phyloP scores from a whole-genome alignment of 2,329 filamentous ascomycete genomes.

The Diaporthe australafricana region DNA sequence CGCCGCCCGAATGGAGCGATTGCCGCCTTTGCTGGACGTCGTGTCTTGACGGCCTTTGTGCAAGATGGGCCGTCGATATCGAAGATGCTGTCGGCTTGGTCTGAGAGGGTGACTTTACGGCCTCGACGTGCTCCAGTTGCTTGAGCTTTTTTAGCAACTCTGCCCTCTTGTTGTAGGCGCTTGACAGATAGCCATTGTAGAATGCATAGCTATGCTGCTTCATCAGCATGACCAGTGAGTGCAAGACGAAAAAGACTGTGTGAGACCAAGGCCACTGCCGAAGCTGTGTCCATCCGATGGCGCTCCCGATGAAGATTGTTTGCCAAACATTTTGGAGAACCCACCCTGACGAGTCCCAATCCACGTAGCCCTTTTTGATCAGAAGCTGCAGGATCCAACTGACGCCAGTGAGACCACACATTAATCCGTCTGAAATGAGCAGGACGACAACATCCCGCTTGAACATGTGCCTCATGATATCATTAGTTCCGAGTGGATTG shows the following conservation, averaged over 20 bases:
- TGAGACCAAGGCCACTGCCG: conserved; percentile 88
- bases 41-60: conserved; percentile 53
- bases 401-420: conserved; percentile 75
- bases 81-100: conserved; percentile 55
- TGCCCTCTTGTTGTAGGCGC: conserved; percentile 63
- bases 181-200: conserved; percentile 80
- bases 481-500: conserved; percentile 75
- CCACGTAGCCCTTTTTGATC: conserved; percentile 68
- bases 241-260: conserved; percentile 81
- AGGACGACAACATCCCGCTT: conserved; percentile 63
- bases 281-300: conserved; percentile 74
- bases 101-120: conserved; percentile 55
- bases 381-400: conserved; percentile 74
- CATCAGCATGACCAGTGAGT: conserved; percentile 82
- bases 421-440: conserved; percentile 73
- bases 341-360: conserved; percentile 78
- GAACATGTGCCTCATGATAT: conserved; percentile 78
- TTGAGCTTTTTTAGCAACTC: conserved; percentile 62
- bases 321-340: conserved; percentile 83
- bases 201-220: conserved; percentile 86
- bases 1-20: conserved; percentile 48
- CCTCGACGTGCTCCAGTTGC: conserved; percentile 66
- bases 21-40: conserved; percentile 55
- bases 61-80: conserved; percentile 59
- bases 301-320: conserved; percentile 68